Evolutionary conservation across 2,329 filamentous ascomycete genomes (phyloP), one percentile per base, ranked within the genome.

Genomic region (Ophiostoma piceae): DNA sequence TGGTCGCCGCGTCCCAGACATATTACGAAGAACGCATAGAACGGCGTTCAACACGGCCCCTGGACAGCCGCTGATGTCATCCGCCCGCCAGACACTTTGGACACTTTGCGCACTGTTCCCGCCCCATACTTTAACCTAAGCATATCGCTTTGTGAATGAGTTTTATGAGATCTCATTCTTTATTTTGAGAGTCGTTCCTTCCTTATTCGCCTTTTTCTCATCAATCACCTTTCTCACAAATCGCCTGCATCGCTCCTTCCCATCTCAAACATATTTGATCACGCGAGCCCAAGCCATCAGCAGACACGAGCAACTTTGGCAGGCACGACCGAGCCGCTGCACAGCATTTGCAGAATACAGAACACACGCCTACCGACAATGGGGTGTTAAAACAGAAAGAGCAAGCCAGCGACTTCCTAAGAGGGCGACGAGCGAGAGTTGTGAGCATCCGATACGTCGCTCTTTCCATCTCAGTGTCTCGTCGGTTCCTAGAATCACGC

Each of bases 1-100:
- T 26, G 26, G 9, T 57, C 51, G 8, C 12, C 51, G n/a, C 51
- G 22, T 32, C 26, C 26, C n/a, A 26, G 51, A 57, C 51, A 57
- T 47, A 19, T 26, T 57, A 57, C 43, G 14, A 7, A 51, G 43
- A 19, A n/a, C 51, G 51, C 51, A 57, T 57, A 57, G 26, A 12
- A 47, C 16, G 43, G 51, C n/a, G 51, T 57, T 57, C 51, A 26
- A 22, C 51, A 57, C 51, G 51, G 51, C 51, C 57, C 57, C 57
- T 62, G 51, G 22, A 57, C 51, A 62, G 57, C 57, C 57, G 12
- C 57, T 62, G 57, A 62, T 62, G 57, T 62, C 57, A 62, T 62
- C 57, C 14, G 11, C 26, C 14, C 11, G 4, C 22, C 26, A 7
- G 11, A 12, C 39, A 35, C 35, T 35, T 35, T 43, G 41, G 12